These are phyloP conservation scores for Cutaneotrichosporon cutaneum DNA, from an alignment of 1,284 basidiomycete genomes.

Conservation along the genomic window DNA sequence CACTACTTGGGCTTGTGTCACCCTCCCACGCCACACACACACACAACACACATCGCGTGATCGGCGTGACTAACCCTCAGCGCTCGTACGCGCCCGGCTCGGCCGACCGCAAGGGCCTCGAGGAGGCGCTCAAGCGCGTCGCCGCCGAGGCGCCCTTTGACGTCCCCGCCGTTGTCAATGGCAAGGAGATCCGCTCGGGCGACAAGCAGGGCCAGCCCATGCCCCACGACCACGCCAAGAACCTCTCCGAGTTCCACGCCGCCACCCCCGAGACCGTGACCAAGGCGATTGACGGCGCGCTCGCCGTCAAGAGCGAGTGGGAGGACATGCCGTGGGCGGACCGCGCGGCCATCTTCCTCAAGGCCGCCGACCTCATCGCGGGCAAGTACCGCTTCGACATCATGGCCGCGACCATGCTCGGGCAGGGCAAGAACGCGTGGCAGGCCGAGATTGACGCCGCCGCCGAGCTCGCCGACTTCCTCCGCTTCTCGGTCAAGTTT, in stretches of 20 bases:
- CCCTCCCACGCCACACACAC: too few relatives aligned
- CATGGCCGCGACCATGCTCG: constrained; percentile 95
- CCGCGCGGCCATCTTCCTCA: constrained; percentile 94
- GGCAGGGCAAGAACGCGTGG: constrained; percentile 99
- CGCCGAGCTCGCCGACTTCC: constrained; percentile 93
- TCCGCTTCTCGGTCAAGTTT: constrained; percentile 94
- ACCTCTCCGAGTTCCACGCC: constrained; percentile 85
- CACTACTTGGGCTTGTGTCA: not conserved
- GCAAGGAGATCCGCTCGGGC: constrained; percentile 84
- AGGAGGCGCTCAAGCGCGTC: constrained; percentile 76
- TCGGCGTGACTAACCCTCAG: constrained; percentile 30
- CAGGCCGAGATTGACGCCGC: constrained; percentile 99
- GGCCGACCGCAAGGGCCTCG: constrained; percentile 71
- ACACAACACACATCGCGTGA: not conserved
- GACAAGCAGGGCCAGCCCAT: constrained; percentile 74
- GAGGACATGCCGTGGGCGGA: constrained; percentile 94
- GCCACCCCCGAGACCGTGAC: constrained; percentile 74
- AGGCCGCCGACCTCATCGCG: constrained; percentile 89
- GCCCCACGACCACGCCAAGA: constrained; percentile 76
- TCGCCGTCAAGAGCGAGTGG: constrained; percentile 84
- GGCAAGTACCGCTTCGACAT: constrained; percentile 93
- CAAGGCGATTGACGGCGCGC: constrained; percentile 81
- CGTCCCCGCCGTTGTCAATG: constrained; percentile 89
- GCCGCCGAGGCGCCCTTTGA: constrained; percentile 79
- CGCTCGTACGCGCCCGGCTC: constrained; percentile 75